Evolutionary conservation across 305 asterid genomes (phyloP), one percentile per base, ranked within the genome.

Genomic region (Rubia tinctorum): DNA sequence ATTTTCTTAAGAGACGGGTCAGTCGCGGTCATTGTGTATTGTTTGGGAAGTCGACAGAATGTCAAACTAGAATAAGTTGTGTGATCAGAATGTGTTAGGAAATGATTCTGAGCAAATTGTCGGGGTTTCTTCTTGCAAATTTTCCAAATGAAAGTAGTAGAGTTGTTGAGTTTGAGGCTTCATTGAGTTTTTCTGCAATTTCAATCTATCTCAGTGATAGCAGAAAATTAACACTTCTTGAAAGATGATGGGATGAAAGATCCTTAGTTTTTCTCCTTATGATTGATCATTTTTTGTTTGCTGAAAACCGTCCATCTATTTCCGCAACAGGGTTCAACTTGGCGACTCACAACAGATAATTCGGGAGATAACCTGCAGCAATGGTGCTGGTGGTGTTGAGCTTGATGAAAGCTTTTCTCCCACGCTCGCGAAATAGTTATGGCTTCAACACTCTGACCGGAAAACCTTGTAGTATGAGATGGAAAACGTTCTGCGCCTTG

Each of bases 301-400:
- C 42, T 34, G 65, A 53, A 8, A 70, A 34, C 27, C n/a, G 53
- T 27, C 10, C 27, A 53, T 70, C 20, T 70, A 6, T 53, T 11
- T 53, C 43, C 40, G 13, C 30, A 64, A n/a, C 18, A 70, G 62
- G 61, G 73, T 49, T n/a, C n/a, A n/a, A n/a, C n/a, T n/a, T n/a
- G n/a, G n/a, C n/a, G n/a, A n/a, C n/a, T n/a, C n/a, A n/a, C n/a
- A n/a, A n/a, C n/a, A n/a, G n/a, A n/a, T n/a, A n/a, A n/a, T n/a
- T 34, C 8, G 68, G 42, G 14, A 34, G 45, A 15, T 30, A 15
- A 5, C 8, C 40, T 15, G 13, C 39, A 53, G 39, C 8, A 6
- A 60, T 7, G 22, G 23, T 55, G 20, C 60, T 55, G 39, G 15
- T 55, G 39, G 15, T 60, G 25, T 25, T 7, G 66, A 22, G 61